Evolutionary conservation across 345 rosid genomes (phyloP).

Genomic region (rapeseed (Brassica napus)): Da-Ae NC_063447.1:4715001-4715500

Average conservation of each 20-base stretch:
- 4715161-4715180: conserved; percentile 71
- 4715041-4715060: conserved; percentile 23
- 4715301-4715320: conserved; percentile 57
- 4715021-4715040: conserved; percentile 84
- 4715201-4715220: conserved; percentile 69
- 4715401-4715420: conserved; percentile 44
- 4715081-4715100: conserved; percentile 34
- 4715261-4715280: conserved; percentile 28
- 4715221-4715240: conserved; percentile 66
- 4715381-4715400: conserved; percentile 68
- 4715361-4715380: conserved; percentile 68
- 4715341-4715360: conserved; percentile 75
- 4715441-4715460: conserved; percentile 19
- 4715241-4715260: conserved; percentile 44
- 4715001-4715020: conserved; percentile 87
- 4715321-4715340: conserved; percentile 54
- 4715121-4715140: conserved; percentile 90
- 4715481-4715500: conserved; percentile 60
- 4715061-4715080: conserved; percentile 34
- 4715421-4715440: conserved; percentile 22
- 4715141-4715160: conserved; percentile 70
- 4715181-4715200: conserved; percentile 61
- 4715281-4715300: conserved; percentile 8
- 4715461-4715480: conserved; percentile 42
- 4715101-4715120: conserved; percentile 70